Evolutionary conservation across 768 basidiomycete species (phyloP), one percentile per base, ranked within the genome.

Genomic region (Macrolepiota fuliginosa): DNA sequence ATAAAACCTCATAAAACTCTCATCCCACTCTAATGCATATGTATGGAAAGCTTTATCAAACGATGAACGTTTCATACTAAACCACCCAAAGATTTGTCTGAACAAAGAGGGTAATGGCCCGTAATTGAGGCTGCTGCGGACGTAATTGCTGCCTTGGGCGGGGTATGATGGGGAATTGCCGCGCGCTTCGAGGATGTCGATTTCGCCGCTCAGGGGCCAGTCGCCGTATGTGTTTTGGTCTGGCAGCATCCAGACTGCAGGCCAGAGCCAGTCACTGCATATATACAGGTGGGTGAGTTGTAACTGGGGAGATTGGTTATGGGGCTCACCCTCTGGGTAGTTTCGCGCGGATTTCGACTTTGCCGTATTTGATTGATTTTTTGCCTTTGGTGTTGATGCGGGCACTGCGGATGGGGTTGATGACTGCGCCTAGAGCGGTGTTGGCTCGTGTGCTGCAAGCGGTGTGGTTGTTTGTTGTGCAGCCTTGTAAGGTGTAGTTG

Each of bases 371-470:
- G 61, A 90, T 81, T 64, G 71, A 67, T 77, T 81, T 63, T 75
- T 85, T 77, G 74, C 84, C 81, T 78, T 77, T 71, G 0, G 93
- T 95, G 64, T 79, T 85, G 66, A 95, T 78, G 32, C 92, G 82
- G 11, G 91, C 92, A 59, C 82, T 86, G 78, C 84, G 84, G 17
- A 92, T 87, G 2, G 94, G 94, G 65, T 88, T 89, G 73, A 96
- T 87, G 1, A 86, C 75, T 1, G 79, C 68, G 58, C 79, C 68
- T 0, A 54, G 60, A 68, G 79, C 64, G 70, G 70, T 64, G 73
- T 77, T 55, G 72, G 81, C 54, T 64, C 75, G 49, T 65, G 77
- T 77, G 66, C 74, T 66, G 72, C 86, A 79, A 66, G 80, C 72
- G 4, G 65, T 68, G 6, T 40, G 49, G 61, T 69, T 70, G 6